Conservation (phyloP, 345 rosid genomes). For the Gossypium arboreum region DNA sequence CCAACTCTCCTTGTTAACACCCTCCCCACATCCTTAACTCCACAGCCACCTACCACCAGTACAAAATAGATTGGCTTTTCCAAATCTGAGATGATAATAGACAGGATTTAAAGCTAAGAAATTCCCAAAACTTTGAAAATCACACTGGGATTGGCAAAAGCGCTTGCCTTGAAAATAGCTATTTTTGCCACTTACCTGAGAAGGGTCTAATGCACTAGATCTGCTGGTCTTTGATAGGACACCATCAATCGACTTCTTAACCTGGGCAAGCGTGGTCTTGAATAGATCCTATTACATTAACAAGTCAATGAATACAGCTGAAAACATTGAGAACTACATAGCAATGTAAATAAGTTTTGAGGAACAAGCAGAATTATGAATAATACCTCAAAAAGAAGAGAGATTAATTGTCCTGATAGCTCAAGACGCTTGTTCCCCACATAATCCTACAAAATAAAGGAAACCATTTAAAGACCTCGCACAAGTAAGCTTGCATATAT, state of each 20-base stretch:
- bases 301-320: background rate
- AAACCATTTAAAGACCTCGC: background rate
- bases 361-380: conserved; percentile 12
- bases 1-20: background rate
- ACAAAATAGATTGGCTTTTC: background rate
- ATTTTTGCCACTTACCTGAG: conserved; percentile 48
- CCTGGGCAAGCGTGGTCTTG: conserved; percentile 68
- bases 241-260: conserved; percentile 40
- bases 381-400: conserved; percentile 87
- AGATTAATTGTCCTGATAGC: conserved; percentile 85
- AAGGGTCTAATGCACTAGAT: conserved; percentile 57
- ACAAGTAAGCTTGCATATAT: background rate
- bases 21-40: background rate
- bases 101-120: background rate
- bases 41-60: background rate
- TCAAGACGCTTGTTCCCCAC: conserved; percentile 96
- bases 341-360: conserved; percentile 8
- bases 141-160: background rate
- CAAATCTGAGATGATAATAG: background rate
- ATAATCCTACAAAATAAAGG: conserved; percentile 58
- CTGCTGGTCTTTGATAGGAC: conserved; percentile 41
- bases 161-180: background rate
- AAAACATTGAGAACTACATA: conserved; percentile 3
- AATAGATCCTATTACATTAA: conserved; percentile 65
- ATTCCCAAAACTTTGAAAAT: background rate